Percentiles rank a stretch among this genome's conserved stretches.
Conservation (phyloP, 257 asterid genomes). For the Scutellaria baicalensis region DNA sequence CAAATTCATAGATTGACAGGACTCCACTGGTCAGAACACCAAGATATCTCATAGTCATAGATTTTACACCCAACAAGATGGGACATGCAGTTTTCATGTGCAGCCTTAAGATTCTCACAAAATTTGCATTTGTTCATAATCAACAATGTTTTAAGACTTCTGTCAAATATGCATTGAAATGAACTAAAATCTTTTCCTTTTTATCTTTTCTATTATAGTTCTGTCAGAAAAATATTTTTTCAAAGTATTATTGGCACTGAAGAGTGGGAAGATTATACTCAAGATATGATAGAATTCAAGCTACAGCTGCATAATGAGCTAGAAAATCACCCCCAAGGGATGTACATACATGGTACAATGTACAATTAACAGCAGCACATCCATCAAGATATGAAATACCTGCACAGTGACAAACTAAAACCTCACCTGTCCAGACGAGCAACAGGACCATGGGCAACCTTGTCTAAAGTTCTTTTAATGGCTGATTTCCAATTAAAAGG, state of each 20-base stretch:
- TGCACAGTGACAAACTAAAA: constrained; percentile 5
- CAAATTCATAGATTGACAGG: not conserved
- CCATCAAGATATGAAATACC: constrained; percentile 3
- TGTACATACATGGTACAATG: not conserved
- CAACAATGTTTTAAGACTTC: not conserved
- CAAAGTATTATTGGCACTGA: not conserved
- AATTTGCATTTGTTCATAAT: not conserved
- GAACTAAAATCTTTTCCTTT: not conserved
- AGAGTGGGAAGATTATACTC: not conserved
- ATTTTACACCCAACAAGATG: not conserved
- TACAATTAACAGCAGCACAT: not conserved
- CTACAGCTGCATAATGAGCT: not conserved
- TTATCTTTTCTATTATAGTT: not conserved
- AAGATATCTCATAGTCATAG: not conserved
- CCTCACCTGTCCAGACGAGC: constrained; percentile 66
- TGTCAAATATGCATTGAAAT: not conserved
- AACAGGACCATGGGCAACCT: constrained; percentile 45
- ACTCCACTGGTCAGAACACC: not conserved
- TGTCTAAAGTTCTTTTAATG: constrained; percentile 72
- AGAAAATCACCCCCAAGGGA: not conserved
- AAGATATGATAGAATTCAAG: not conserved
- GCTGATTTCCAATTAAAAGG: constrained; percentile 96
- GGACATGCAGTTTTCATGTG: not conserved
- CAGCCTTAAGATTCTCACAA: not conserved
- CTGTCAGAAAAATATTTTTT: not conserved